Base-by-base conservation (phyloP, 345 rosid genomes). In the Lepidium africanum region DNA sequence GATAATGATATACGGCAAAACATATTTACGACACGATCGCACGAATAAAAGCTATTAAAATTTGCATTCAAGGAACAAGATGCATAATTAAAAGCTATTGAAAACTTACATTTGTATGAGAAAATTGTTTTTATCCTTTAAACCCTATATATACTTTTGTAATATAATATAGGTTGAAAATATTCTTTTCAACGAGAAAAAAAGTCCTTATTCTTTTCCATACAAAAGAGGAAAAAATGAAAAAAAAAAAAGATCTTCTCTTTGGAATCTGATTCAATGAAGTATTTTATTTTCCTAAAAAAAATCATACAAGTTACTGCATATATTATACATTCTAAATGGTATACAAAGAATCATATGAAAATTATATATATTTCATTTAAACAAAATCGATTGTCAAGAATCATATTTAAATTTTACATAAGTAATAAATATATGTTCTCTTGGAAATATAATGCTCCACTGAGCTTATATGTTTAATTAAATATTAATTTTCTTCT, bases 251-350 rank as follows among this genome's bases (percentile, higher is more conserved):
- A 23, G 39, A 49, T 4, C 5, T 55, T 27, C 27, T 36, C 64
- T 69, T 69, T 25, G 67, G 67, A 60, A 70, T 70, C 68, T 51
- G 75, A 70, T 70, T 70, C 75, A 70, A 2, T 62, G 62, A 59
- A 59, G 15, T 54, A 61, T 27, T 59, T 49, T 40, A 17, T 59
- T 30, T 50, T 69, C 32, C n/a, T 15, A 5, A 38, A 39, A 39
- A 40, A 69, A 67, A 69, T 14, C 57, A 38, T 7, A 46, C 42
- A 35, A 38, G 37, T 30, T 9, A 50, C 61, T 60, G 45, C 67
- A 33, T 70, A 19, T 13, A 59, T 41, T 50, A 51, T 50, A 50
- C 61, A 70, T 60, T 54, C 42, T 33, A 39, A 70, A 50, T 60
- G 67, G 74, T 45, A 47, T 47, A 37, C 10, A 46, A 69, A 30